phyloP scores from a whole-genome alignment of 2,329 filamentous ascomycete genomes.

The Lachnellula suecica region DNA sequence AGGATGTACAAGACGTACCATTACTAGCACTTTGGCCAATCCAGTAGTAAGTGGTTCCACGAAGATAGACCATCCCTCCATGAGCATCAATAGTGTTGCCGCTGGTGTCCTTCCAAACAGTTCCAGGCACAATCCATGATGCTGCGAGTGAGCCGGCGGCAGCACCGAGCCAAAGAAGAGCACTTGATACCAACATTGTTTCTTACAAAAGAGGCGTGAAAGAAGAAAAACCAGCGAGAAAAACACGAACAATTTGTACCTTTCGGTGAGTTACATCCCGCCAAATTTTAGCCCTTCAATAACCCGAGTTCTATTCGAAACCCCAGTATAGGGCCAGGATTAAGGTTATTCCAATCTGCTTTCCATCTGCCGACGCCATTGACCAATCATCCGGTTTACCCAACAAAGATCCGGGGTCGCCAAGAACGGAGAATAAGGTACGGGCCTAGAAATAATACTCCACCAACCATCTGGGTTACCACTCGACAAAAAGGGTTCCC shows the following conservation, averaged over 20 bases:
- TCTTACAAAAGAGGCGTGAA: background rate
- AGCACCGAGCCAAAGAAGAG: background rate
- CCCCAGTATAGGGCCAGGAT: background rate
- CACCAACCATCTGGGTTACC: background rate
- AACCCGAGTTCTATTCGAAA: background rate
- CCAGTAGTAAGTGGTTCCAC: constrained; percentile 41
- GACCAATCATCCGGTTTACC: background rate
- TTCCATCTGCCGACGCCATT: background rate
- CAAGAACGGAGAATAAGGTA: background rate
- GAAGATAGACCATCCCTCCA: constrained; percentile 37
- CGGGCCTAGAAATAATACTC: background rate
- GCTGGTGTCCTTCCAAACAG: constrained; percentile 39
- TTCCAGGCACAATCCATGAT: constrained; percentile 41
- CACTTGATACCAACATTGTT: background rate
- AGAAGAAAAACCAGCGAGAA: background rate
- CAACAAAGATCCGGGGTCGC: background rate
- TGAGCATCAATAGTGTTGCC: constrained; percentile 41
- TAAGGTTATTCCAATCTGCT: background rate
- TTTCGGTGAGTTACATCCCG: background rate
- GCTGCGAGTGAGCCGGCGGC: constrained; percentile 18
- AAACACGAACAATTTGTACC: background rate
- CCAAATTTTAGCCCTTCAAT: background rate
- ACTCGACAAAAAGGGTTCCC: background rate
- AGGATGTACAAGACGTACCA: constrained; percentile 21
- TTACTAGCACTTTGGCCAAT: constrained; percentile 37